Base-by-base conservation (phyloP, 2,329 filamentous ascomycete genomes). In the Colletotrichum tropicale region DNA sequence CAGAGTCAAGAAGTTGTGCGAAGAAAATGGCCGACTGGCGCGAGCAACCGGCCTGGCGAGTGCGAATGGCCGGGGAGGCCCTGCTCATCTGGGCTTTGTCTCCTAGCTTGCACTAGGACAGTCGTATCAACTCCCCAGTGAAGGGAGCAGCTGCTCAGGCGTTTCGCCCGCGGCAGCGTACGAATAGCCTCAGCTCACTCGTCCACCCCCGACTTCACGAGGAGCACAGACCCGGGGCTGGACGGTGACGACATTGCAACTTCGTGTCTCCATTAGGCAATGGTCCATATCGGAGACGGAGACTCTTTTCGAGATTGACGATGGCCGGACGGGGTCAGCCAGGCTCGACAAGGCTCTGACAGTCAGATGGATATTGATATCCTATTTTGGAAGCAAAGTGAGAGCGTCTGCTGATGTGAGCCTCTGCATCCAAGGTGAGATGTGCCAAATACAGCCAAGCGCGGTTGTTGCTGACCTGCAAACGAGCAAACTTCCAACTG, bases 21-120 rank as follows among this genome's bases (percentile, higher is more conserved):
- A 71, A 71, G 61, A 71, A 75, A 75, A 66, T 71, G 68, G 61
- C 72, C 72, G 72, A 75, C 72, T 71, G 67, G 72, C 30, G 43
- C 30, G 30, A 70, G 30, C 38, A 32, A 74, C 30, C 61, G 56
- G 66, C 48, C 48, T 48, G 36, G 24, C 43, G 36, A 48, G 32
- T 28, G 34, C n/a, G 18, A 28, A 58, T n/a, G 18, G 18, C 16
- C n/a, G 21, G 55, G 62, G 69, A 64, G 30, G 32, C 38, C 43
- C 16, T 30, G 60, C 56, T 66, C 43, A 69, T 36, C 65, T 21
- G 38, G 43, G 43, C 30, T 30, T 64, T 70, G n/a, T 61, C 60
- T 30, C 28, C 26, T 55, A 38, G 55, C 30, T 69, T 16, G 61
- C 32, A 10, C 30, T 43, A 16, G 68, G 36, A 61, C 38, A 66